Conservation (phyloP, 371 early-diverging fungal genomes). For the Mucor sp. region DNA sequence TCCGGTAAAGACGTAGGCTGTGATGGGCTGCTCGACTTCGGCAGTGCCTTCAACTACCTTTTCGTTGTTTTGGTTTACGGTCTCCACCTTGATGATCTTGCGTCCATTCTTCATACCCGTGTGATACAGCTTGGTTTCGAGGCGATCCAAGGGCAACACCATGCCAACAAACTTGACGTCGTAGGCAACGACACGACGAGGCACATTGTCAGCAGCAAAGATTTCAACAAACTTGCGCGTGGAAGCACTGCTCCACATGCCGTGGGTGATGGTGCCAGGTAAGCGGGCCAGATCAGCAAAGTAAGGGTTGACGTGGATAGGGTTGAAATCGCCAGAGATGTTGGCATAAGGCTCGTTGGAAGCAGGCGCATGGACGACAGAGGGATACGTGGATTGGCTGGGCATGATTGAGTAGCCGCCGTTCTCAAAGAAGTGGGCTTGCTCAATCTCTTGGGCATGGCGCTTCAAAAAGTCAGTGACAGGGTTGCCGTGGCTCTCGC, state of each 20-base stretch:
- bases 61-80: constrained; percentile 83
- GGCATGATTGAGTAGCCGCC: constrained; percentile 96
- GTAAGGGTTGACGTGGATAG: constrained; percentile 96
- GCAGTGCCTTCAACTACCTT: constrained; percentile 92
- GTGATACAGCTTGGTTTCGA: constrained; percentile 90
- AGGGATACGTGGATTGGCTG: constrained; percentile 78
- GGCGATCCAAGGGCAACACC: constrained; percentile 86
- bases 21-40: constrained; percentile 92
- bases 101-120: constrained; percentile 97
- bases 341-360: constrained; percentile 89
- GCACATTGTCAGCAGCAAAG: constrained; percentile 94
- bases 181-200: constrained; percentile 85
- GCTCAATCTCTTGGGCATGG: constrained; percentile 78
- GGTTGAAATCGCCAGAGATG: constrained; percentile 92
- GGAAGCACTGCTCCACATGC: constrained; percentile 97
- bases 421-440: constrained; percentile 78
- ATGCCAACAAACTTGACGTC: constrained; percentile 81
- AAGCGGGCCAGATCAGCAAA: constrained; percentile 91
- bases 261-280: constrained; percentile 96
- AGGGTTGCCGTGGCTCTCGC: constrained; percentile 78
- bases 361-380: constrained; percentile 78
- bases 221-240: constrained; percentile 95
- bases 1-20: constrained; percentile 94
- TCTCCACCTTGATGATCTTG: constrained; percentile 93
- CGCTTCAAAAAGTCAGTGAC: constrained; percentile 86